Evolutionary conservation across 768 basidiomycete species (phyloP).

Genomic region (Mycena capillaripes): DNA sequence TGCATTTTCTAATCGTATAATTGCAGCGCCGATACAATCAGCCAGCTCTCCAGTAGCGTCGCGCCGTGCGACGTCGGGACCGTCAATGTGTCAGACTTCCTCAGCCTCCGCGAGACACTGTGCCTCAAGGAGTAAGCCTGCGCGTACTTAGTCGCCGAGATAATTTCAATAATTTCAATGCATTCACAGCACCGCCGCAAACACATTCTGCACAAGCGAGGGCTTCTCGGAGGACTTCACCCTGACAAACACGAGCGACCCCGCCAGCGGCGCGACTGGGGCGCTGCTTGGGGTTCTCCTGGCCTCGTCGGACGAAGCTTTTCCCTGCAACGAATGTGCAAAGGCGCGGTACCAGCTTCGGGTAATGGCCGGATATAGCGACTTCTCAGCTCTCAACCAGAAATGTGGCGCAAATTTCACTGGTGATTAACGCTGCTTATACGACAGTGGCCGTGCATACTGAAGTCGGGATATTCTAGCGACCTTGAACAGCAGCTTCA

Average conservation of each 20-base stretch:
- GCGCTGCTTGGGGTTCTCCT: background rate
- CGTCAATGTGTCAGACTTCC: background rate
- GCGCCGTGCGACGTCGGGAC: background rate
- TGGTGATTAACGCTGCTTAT: background rate
- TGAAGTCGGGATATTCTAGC: background rate
- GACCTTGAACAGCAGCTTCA: background rate
- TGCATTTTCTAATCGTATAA: background rate
- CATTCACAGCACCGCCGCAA: background rate
- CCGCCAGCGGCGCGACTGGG: background rate
- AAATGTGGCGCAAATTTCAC: constrained; percentile 9
- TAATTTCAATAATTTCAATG: background rate
- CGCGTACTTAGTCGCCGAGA: too few species aligned
- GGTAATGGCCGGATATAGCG: background rate
- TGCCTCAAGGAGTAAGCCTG: constrained; percentile 14
- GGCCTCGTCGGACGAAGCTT: background rate
- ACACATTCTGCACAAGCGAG: constrained; percentile 8
- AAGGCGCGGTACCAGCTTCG: constrained; percentile 11
- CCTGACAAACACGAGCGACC: background rate
- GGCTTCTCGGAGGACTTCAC: background rate
- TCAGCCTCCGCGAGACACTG: background rate
- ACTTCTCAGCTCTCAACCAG: background rate
- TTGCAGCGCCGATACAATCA: background rate
- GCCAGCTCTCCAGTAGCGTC: background rate
- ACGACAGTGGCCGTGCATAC: background rate
- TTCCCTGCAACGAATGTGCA: constrained; percentile 9